Percentiles rank a stretch among this genome's conserved stretches.
phyloP scores from a whole-genome alignment of 2,329 filamentous ascomycete genomes.

The Fusarium oxysporum region DNA sequence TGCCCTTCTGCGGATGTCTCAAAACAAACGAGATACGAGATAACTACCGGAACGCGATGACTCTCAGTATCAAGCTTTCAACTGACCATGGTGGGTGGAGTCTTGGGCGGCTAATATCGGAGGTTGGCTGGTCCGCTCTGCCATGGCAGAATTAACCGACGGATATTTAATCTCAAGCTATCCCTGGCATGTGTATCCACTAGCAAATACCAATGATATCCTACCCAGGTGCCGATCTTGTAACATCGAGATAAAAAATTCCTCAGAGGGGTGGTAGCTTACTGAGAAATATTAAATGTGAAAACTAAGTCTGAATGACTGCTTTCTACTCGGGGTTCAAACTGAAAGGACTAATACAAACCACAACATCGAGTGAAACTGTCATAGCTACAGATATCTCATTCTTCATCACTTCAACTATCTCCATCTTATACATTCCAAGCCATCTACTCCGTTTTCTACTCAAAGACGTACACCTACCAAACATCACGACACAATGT shows the following conservation, averaged over 20 bases:
- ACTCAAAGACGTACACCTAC: neutral
- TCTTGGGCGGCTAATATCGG: neutral
- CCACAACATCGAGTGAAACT: neutral
- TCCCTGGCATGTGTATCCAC: neutral
- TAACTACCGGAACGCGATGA: too few relatives aligned
- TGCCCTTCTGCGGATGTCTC: too few relatives aligned
- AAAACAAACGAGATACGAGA: neutral
- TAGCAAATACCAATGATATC: neutral
- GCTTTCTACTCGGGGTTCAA: accelerated
- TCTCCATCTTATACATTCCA: neutral
- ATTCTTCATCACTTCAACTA: too few relatives aligned
- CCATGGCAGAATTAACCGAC: neutral
- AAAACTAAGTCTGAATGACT: too few relatives aligned
- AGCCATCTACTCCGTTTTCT: too few relatives aligned
- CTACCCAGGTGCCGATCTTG: neutral
- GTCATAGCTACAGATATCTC: neutral
- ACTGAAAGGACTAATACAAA: too few relatives aligned
- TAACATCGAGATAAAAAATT: neutral
- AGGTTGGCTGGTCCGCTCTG: too few relatives aligned
- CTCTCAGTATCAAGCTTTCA: too few relatives aligned
- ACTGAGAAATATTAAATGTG: neutral
- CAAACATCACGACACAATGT: neutral
- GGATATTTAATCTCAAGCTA: neutral
- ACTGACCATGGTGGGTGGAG: neutral
- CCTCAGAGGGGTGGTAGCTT: too few relatives aligned